A percentile compares a stretch with the other conserved stretches of the same genome.
Evolutionary conservation across 257 asterid species (phyloP).

Genomic region (Solanum medicagineum): DNA sequence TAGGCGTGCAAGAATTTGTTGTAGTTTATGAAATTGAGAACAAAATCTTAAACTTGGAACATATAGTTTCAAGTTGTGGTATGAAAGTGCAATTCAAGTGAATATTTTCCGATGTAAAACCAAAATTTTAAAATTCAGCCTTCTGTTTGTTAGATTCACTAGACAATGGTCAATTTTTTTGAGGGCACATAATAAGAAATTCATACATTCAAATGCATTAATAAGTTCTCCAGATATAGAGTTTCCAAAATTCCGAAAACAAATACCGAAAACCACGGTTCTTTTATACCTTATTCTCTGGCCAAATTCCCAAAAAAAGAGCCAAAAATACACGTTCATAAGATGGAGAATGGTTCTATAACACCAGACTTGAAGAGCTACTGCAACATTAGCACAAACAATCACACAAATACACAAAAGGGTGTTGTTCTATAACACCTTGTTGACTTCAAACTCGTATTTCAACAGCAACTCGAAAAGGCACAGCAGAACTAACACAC

Average conservation of each 20-base stretch:
- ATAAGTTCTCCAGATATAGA: not conserved
- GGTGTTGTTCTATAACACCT: not conserved
- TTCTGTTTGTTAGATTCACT: not conserved
- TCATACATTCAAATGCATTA: not conserved
- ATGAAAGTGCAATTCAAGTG: not conserved
- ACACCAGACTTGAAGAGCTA: not conserved
- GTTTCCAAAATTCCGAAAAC: not conserved
- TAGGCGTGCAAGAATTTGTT: not conserved
- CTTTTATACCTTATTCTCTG: not conserved
- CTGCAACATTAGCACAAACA: not conserved
- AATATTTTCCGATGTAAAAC: not conserved
- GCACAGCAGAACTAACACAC: constrained; percentile 33
- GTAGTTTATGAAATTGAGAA: not conserved
- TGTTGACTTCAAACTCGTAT: not conserved
- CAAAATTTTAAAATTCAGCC: not conserved
- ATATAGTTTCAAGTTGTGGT: no score
- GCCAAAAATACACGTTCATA: not conserved
- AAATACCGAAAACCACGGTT: not conserved
- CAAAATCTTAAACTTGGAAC: not conserved
- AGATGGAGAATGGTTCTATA: not conserved
- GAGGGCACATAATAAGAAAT: not conserved
- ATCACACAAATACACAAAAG: not conserved
- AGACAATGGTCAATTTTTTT: not conserved
- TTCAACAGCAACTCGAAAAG: not conserved
- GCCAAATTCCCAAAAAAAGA: not conserved